Conservation (phyloP, 345 rosid species). For the Clausena lansium region DNA sequence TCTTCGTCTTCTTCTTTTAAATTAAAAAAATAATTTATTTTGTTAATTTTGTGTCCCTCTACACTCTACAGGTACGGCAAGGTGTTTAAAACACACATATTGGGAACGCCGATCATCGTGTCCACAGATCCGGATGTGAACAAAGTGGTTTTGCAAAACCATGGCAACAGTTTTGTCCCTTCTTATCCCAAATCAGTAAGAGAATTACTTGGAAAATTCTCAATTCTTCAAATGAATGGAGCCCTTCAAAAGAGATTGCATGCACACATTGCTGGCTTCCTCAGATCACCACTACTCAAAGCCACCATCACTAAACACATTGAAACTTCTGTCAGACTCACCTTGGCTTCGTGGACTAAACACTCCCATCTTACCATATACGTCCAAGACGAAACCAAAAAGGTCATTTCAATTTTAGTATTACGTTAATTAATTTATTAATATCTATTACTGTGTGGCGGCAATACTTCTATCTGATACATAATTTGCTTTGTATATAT, state of each 20-base stretch:
- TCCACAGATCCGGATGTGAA: slow-evolving; percentile 93
- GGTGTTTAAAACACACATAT: slow-evolving; percentile 82
- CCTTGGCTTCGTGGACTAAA: slow-evolving; percentile 59
- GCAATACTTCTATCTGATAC: too few relatives aligned
- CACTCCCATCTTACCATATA: slow-evolving; percentile 32
- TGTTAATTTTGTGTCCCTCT: not conserved
- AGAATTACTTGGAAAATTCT: slow-evolving; percentile 65
- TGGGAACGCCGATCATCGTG: slow-evolving; percentile 89
- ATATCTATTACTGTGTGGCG: not conserved
- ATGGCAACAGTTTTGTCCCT: slow-evolving; percentile 71
- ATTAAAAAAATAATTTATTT: too few relatives aligned
- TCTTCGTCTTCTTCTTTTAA: not conserved
- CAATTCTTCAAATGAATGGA: slow-evolving; percentile 84
- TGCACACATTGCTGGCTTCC: slow-evolving; percentile 66
- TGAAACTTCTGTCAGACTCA: slow-evolving; percentile 46
- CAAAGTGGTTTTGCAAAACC: slow-evolving; percentile 85
- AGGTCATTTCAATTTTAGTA: slow-evolving; percentile 36
- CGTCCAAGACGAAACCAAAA: slow-evolving; percentile 69
- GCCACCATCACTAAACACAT: slow-evolving; percentile 57
- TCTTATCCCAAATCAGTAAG: slow-evolving; percentile 85
- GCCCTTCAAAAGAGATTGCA: slow-evolving; percentile 70
- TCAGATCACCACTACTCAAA: slow-evolving; percentile 79
- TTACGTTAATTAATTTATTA: not conserved
- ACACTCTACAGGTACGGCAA: slow-evolving; percentile 57
- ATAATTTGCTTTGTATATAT: not conserved